A percentile compares a stretch with the other conserved stretches of the same genome.
phyloP scores from a whole-genome alignment of 768 basidiomycete genomes.

The Mycena galericulata region DNA sequence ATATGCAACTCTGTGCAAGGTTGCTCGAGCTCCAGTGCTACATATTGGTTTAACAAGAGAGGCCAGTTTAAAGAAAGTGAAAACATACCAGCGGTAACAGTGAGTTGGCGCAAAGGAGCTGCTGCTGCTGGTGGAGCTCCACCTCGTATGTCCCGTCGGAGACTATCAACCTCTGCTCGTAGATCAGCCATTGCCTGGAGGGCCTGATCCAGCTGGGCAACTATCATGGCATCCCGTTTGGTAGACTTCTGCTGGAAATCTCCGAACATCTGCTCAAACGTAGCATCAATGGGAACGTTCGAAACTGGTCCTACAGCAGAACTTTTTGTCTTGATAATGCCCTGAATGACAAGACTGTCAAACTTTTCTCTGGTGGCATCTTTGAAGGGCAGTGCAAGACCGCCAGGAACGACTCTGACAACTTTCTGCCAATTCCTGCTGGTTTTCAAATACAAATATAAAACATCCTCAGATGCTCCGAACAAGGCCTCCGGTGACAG shows the following conservation, averaged over 20 bases:
- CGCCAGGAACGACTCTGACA: slow-evolving; percentile 40
- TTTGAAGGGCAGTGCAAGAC: slow-evolving; percentile 28
- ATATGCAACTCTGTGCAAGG: no score
- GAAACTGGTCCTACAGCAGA: no score
- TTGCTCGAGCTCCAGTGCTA: no score
- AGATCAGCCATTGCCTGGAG: neutral
- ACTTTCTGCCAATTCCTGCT: slow-evolving; percentile 41
- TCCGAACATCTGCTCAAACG: no score
- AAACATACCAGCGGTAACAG: no score
- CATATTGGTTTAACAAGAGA: no score
- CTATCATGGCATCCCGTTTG: neutral
- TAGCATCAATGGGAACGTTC: no score
- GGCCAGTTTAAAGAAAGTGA: no score
- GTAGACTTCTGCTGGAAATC: neutral
- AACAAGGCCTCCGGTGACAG: slow-evolving; percentile 39
- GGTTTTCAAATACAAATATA: slow-evolving; percentile 39
- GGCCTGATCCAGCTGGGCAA: neutral
- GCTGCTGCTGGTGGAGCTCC: neutral
- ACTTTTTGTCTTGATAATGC: no score
- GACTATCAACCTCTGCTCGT: neutral
- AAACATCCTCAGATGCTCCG: slow-evolving; percentile 40
- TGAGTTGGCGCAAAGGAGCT: no score
- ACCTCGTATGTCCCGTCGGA: neutral
- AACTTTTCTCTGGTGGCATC: slow-evolving; percentile 15
- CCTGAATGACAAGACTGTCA: neutral